Conservation (phyloP, 768 basidiomycete species). For the Mycena haematopus region DNA sequence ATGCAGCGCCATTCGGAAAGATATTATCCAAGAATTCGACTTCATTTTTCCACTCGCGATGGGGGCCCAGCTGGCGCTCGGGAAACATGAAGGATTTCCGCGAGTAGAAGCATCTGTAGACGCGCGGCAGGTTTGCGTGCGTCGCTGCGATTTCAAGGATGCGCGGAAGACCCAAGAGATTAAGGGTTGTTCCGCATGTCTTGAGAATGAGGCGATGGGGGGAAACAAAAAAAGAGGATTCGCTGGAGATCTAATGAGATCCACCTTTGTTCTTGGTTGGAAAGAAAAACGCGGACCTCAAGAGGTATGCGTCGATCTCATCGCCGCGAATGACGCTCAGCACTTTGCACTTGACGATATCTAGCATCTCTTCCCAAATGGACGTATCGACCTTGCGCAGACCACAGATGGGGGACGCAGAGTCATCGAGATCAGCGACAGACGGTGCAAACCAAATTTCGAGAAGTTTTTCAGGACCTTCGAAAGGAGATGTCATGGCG, state of each 20-base stretch:
- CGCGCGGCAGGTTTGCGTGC: constrained; percentile 67
- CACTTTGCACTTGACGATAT: constrained; percentile 95
- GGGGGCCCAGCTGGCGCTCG: constrained; percentile 91
- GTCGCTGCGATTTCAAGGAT: constrained; percentile 91
- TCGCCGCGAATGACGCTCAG: constrained; percentile 87
- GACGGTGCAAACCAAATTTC: constrained; percentile 98
- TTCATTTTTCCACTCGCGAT: constrained; percentile 93
- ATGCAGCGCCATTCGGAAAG: constrained; percentile 89
- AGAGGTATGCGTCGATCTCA: constrained; percentile 94
- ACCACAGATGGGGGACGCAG: constrained; percentile 59
- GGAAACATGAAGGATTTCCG: constrained; percentile 99
- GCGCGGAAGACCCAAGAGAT: constrained; percentile 91
- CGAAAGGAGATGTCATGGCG: constrained; percentile 63
- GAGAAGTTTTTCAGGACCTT: constrained; percentile 93
- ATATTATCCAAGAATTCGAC: constrained; percentile 90
- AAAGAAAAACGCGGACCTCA: constrained; percentile 69
- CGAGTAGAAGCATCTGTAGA: constrained; percentile 96
- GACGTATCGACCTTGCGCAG: constrained; percentile 75
- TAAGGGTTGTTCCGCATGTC: constrained; percentile 98
- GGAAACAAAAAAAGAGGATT: constrained; percentile 95
- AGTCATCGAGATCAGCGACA: constrained; percentile 51
- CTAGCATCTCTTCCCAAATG: constrained; percentile 97
- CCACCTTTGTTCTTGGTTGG: constrained; percentile 12
- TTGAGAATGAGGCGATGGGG: constrained; percentile 97
- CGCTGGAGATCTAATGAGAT: constrained; percentile 58